Evolutionary conservation across 306 rosid genomes (phyloP), one percentile per base, ranked within the genome.

Genomic region (Cercis canadensis): DNA sequence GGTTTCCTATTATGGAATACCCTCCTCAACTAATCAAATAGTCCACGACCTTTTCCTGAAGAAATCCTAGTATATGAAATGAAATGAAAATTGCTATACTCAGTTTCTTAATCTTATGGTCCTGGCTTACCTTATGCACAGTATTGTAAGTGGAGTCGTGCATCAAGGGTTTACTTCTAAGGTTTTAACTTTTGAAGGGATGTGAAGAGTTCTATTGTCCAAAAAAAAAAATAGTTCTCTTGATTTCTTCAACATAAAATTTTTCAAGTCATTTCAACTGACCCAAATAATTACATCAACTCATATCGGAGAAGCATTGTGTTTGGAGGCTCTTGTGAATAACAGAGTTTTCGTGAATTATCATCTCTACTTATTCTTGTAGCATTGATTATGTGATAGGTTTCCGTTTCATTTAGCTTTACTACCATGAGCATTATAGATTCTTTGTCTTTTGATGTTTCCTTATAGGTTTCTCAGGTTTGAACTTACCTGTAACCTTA

Each of bases 401-500:
- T 33, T 33, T 57, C 34, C 17, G 6, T 61, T 5, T 61, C 4
- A 11, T 2, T 8, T 6, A 5, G 4, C 7, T 37, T 32, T 21
- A 37, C 24, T 61, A 55, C 19, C 66, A 50, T 57, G 13, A 17
- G 11, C 65, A 8, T 53, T 47, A 24, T 24, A 24, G 6, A 50
- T 66, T 52, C 55, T 12, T 62, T 49, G 71, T 67, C 62, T 62
- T n/a, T n/a, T 52, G 21, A 40, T 49, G 32, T 55, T 56, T 24
- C 51, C 52, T 56, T 21, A 51, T 29, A 45, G 24, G 39, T 13
- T 56, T 64, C 36, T 78, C 36, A 9, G 73, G 43, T 82, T 75
- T 62, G 70, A 66, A 65, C 62, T 61, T 51, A 13, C 29, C 10
- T 24, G 62, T 67, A 57, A 18, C 29, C 79, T 72, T 59, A 53